Percentiles rank a stretch among this genome's conserved stretches.
Evolutionary conservation across 805 yeast species (phyloP).

Genomic region (Dipodascus geniculatus): DNA sequence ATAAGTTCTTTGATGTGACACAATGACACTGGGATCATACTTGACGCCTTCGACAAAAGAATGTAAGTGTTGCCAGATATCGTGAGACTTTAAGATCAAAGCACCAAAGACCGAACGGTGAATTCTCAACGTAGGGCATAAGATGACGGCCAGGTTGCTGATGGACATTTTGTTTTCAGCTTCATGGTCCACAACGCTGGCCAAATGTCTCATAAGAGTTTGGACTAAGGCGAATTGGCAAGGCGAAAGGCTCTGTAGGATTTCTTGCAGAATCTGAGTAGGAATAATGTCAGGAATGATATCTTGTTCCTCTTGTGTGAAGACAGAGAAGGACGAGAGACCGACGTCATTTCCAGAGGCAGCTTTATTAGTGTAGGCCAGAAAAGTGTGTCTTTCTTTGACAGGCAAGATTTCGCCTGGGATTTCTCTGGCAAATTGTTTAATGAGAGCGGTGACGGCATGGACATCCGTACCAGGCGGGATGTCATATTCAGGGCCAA

Average conservation of each 20-base stretch:
- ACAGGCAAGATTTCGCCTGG: slow-evolving; percentile 19
- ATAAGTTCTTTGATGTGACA: neutral
- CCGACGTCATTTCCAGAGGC: neutral
- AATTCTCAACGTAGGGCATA: slow-evolving; percentile 23
- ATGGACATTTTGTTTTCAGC: slow-evolving; percentile 20
- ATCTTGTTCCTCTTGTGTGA: slow-evolving; percentile 1
- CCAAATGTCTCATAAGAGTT: slow-evolving; percentile 19
- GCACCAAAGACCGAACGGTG: slow-evolving; percentile 14
- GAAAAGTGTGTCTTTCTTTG: slow-evolving; percentile 1
- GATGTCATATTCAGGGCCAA: slow-evolving; percentile 14
- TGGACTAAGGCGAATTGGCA: slow-evolving; percentile 17
- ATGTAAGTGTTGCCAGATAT: slow-evolving; percentile 10
- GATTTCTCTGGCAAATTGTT: slow-evolving; percentile 19
- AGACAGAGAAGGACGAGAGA: neutral
- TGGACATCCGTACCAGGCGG: slow-evolving; percentile 20
- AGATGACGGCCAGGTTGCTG: slow-evolving; percentile 19
- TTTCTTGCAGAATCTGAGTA: slow-evolving; percentile 11
- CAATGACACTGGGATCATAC: neutral
- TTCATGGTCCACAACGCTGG: slow-evolving; percentile 12
- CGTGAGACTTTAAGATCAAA: slow-evolving; percentile 13
- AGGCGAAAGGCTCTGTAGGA: slow-evolving; percentile 10
- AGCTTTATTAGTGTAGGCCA: neutral
- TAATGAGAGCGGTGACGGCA: slow-evolving; percentile 22
- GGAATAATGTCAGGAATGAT: neutral
- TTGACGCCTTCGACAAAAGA: neutral